Base-by-base conservation (phyloP, 495 filamentous ascomycete species). In the Xylaria nigripes region DNA sequence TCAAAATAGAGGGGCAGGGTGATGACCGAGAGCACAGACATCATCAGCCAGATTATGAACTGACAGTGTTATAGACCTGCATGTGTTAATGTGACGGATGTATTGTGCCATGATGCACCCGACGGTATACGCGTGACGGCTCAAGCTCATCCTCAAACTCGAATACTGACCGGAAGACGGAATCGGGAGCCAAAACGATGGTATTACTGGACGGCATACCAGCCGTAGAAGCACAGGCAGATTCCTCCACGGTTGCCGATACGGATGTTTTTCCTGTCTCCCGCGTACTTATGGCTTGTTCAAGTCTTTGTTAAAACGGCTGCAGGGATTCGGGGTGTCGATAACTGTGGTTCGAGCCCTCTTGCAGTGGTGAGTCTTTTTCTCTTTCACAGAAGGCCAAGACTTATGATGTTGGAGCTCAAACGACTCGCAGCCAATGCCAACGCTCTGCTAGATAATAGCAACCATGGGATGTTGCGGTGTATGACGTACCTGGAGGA, bases 311-410 rank as follows among this genome's bases (percentile, higher is more conserved):
- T 19, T 61, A 1, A n/a, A 12, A 19, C 32, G 63, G 8, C 42
- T 66, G 10, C 54, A 59, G 40, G 49, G 23, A 10, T 66, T 66
- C 51, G 63, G 59, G 27, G 42, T 43, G 10, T 63, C 60, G 15
- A 25, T 59, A 9, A 48, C 54, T 0, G 22, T 44, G 34, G 54
- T 63, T 6, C 48, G 63, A 19, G 44, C 23, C 25, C 55, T 65
- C 13, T 42, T 65, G 19, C 56, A 60, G 21, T 58, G 61, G 59
- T 55, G 25, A 18, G 45, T 47, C 7, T 32, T 21, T 13, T 16
- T 1, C 18, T 32, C 7, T 47, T 18, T 10, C 2, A 29, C n/a
- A 13, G 13, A 30, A 32, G n/a, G 7, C 12, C 6, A 32, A 47
- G 13, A 10, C 8, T 45, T 5, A 45, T 45, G 4, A 21, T 19